These are phyloP conservation scores for Glycine latifolia DNA, from an alignment of 306 rosid genomes.

Conservation along the genomic window DNA sequence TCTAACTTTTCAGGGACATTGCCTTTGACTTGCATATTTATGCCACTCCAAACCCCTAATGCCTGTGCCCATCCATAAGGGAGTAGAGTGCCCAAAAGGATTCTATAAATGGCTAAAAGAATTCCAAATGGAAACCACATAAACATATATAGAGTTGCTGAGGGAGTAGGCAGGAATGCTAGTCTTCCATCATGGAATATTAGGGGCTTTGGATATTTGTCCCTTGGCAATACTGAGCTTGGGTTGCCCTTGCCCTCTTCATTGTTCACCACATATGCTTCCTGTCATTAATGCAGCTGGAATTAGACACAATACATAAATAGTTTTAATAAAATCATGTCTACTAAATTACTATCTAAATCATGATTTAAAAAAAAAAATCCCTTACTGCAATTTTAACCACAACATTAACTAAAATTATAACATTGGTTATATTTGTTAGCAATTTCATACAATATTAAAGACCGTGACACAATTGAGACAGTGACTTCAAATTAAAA, in stretches of 20 bases:
- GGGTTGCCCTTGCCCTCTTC: conserved; percentile 52
- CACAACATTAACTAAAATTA: too few relatives aligned
- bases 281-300: conserved; percentile 57
- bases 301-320: conserved; percentile 23
- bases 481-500: neutral
- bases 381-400: too few relatives aligned
- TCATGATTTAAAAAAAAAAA: too few relatives aligned
- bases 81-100: conserved; percentile 65
- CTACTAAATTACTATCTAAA: too few relatives aligned
- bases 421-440: neutral
- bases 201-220: conserved; percentile 75
- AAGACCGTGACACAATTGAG: neutral
- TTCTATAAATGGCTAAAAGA: conserved; percentile 66
- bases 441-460: neutral
- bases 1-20: conserved; percentile 24
- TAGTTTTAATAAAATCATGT: neutral
- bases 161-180: conserved; percentile 88
- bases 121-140: conserved; percentile 84
- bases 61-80: conserved; percentile 58
- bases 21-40: conserved; percentile 53
- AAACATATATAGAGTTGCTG: conserved; percentile 74
- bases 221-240: conserved; percentile 57
- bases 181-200: conserved; percentile 93
- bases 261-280: conserved; percentile 69
- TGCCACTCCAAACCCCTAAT: conserved; percentile 59